Base-by-base conservation (phyloP, 305 asterid species). In the Fraxinus xanthoxyloides region DNA sequence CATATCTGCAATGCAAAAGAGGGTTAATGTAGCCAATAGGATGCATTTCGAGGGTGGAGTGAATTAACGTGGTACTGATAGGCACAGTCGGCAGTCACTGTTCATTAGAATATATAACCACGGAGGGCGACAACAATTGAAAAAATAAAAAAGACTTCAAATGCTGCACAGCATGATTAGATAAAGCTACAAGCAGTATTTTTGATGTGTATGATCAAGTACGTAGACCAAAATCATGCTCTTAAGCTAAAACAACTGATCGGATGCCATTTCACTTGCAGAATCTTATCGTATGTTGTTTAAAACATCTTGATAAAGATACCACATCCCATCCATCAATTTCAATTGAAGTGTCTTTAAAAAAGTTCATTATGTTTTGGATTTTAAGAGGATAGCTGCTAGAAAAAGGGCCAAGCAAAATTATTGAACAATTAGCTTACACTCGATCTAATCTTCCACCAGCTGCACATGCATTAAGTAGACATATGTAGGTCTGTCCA, bases 401-500 rank as follows among this genome's bases (percentile, higher is more conserved):
- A 59, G 84, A 73, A 77, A 19, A 43, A 65, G 75, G 21, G 24
- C 48, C 54, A 79, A 77, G 59, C 59, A 35, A 80, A 76, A 67
- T 34, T 56, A 72, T 5, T 17, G 72, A 63, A 78, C 35, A 38
- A 34, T 74, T 69, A 73, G 81, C 97, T 93, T 92, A 95, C 99
- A 95, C 98, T 80, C 92, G 89, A 82, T 93, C 99, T 86, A 92
- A 82, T 90, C 95, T 89, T 76, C 99, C 97, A 56, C 88, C 76
- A 72, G 93, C 92, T 81, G 98, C 98, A 83, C 93, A 94, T 76
- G 99, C 97, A 89, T 94, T 93, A 83, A 95, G 97, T 76, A 95
- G 92, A 85, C 98, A 94, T 43, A 95, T 87, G 85, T 74, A 95
- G 76, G 99, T 94, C 84, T 95, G 98, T 61, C 92, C 97, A 10